Percentiles rank a stretch among this genome's conserved stretches.
These are phyloP conservation scores for Sarcocystis neurona DNA, from an alignment of 169 alveolate genomes.

Conservation along the genomic window DNA sequence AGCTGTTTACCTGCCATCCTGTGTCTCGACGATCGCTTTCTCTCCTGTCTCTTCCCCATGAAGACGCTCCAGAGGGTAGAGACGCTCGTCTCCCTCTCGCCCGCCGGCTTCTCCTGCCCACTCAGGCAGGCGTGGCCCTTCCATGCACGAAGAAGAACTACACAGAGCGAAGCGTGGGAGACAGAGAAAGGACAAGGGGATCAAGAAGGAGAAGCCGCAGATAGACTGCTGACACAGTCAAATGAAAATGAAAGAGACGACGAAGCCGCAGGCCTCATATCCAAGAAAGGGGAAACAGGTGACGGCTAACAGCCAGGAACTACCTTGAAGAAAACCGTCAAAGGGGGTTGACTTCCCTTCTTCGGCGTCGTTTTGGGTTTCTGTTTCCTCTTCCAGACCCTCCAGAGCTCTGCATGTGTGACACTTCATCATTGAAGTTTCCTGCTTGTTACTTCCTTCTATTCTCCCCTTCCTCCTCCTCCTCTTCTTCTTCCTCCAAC, in stretches of 20 bases:
- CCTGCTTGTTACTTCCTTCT: too few relatives aligned
- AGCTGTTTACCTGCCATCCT: slow-evolving; percentile 59
- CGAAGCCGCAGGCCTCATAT: slow-evolving; percentile 5
- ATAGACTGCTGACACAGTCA: not conserved
- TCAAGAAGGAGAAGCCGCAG: not conserved
- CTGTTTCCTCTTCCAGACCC: too few relatives aligned
- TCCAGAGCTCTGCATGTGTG: too few relatives aligned
- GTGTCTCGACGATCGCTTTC: slow-evolving; percentile 60
- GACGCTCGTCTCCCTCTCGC: not conserved
- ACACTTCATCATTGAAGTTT: too few relatives aligned
- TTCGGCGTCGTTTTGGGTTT: too few relatives aligned
- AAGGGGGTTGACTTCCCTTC: too few relatives aligned
- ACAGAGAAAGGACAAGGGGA: not conserved
- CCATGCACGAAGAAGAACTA: not conserved
- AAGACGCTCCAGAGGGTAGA: slow-evolving; percentile 18
- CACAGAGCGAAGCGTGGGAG: not conserved
- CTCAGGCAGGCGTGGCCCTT: slow-evolving; percentile 57
- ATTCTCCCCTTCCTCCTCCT: too few relatives aligned
- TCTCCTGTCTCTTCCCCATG: slow-evolving; percentile 58
- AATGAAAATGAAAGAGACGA: not conserved
- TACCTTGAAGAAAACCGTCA: too few relatives aligned
- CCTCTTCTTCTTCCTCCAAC: too few relatives aligned
- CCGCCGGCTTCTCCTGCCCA: slow-evolving; percentile 35
- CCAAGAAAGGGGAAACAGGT: not conserved
- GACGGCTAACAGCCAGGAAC: not conserved